A percentile compares a stretch with the other conserved stretches of the same genome.
Conservation (phyloP, 129 eudicot species). For the Chrysanthemum lavandulifolium region DNA sequence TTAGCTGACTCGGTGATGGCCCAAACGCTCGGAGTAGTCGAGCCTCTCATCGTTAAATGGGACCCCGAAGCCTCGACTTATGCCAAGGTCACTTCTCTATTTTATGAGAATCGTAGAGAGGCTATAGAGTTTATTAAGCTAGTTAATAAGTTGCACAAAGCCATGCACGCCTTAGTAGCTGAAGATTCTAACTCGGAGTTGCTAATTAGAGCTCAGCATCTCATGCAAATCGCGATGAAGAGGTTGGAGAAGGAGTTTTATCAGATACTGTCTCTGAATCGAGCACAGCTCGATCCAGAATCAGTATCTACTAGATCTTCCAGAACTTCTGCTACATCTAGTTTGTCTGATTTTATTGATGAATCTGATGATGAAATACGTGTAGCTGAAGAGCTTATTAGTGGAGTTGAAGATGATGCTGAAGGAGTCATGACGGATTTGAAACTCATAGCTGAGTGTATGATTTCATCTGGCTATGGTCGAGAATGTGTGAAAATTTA, state of each 20-base stretch:
- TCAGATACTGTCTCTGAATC: conserved; percentile 56
- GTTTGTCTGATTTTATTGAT: conserved; percentile 38
- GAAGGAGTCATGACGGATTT: conserved; percentile 53
- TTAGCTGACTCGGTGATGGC: conserved; percentile 50
- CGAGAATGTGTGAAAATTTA: conserved; percentile 60
- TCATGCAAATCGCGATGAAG: conserved; percentile 71
- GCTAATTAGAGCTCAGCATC: conserved; percentile 51
- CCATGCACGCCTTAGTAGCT: conserved; percentile 45
- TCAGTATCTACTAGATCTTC: conserved; percentile 68
- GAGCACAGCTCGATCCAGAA: conserved; percentile 53
- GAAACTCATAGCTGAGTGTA: conserved; percentile 66
- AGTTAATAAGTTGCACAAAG: conserved; percentile 56
- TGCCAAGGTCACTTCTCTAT: conserved; percentile 61
- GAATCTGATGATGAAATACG: conserved; percentile 42
- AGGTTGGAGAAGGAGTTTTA: conserved; percentile 71
- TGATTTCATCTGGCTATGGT: conserved; percentile 73
- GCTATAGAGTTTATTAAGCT: conserved; percentile 47
- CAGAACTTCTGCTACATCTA: conserved; percentile 38
- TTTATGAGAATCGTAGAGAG: conserved; percentile 53
- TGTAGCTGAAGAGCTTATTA: conserved; percentile 32
- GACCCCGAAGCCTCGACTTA: conserved; percentile 44
- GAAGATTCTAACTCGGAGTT: conserved; percentile 46
- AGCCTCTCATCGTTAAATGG: conserved; percentile 61
- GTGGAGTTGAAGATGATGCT: conserved; percentile 47
- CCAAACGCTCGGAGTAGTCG: conserved; percentile 45